Evolutionary conservation across 2,329 filamentous ascomycete genomes (phyloP), one percentile per base, ranked within the genome.

Genomic region (Aspergillus pseudoviridinutans): DNA sequence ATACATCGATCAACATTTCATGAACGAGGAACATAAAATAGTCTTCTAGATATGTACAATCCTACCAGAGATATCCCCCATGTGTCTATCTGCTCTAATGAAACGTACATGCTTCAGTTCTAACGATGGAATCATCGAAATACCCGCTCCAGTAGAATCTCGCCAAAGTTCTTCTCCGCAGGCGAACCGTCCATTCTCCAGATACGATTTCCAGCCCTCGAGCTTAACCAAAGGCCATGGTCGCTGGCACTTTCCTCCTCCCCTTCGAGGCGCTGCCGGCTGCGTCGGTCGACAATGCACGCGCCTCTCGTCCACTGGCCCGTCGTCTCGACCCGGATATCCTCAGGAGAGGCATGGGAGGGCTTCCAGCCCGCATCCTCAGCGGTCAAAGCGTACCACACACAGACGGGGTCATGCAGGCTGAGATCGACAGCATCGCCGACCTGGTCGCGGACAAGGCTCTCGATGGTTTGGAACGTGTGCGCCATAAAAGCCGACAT

Each of bases 231-330:
- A 53, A 87, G 79, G 65, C 84, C 75, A 74, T 86, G 80, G 72
- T 97, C 93, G 44, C 87, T 89, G 0, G 87, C 81, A 29, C 87
- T 82, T 63, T 83, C 82, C 49, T 80, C 78, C 24, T 82, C 80
- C 69, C 63, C 77, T 68, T 61, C 79, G 71, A 66, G 74, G 58
- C 68, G 75, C 54, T 72, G 76, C 59, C 71, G 76, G 47, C 74
- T 76, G 58, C 94, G 83, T 38, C 86, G 82, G 78, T 99, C 94
- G 44, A 92, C 80, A 32, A 97, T 82, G 69, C 92, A 92, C 87
- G 94, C 92, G 1, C 94, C 93, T 56, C 91, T 82, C 49, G 92
- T 96, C 94, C 94, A 99, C 78, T 97, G 94, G 1, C 93, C 94
- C 2, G 84, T 79, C 0, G 92, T 95, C 77, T 99, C 94, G 44